Evolutionary conservation across 768 basidiomycete species (phyloP).

Genomic region (Dendrothele bispora): DNA sequence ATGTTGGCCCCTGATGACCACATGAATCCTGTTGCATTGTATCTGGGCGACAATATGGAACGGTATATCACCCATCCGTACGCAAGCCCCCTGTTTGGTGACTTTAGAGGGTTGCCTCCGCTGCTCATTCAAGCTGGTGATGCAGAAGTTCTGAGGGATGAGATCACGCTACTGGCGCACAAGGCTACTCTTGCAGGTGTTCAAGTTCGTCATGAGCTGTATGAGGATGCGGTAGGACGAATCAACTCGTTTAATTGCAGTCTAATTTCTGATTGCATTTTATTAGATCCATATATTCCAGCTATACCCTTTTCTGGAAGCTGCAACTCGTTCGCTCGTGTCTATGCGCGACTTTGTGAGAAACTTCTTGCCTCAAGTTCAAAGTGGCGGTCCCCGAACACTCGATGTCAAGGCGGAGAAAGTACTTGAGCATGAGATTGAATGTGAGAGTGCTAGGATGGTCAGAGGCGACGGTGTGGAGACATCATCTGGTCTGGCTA

Average conservation of each 20-base stretch:
- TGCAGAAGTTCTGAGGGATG: constrained; percentile 93
- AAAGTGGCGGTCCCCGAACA: constrained; percentile 48
- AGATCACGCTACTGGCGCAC: constrained; percentile 87
- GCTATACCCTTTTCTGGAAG: constrained; percentile 75
- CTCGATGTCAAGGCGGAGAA: constrained; percentile 58
- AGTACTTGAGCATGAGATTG: constrained; percentile 68
- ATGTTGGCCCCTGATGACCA: constrained; percentile 75
- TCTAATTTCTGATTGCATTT: neutral
- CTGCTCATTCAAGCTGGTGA: constrained; percentile 91
- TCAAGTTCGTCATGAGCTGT: constrained; percentile 82
- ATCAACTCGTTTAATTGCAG: neutral
- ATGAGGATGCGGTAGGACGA: constrained; percentile 80
- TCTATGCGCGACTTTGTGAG: constrained; percentile 73
- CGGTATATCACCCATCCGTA: constrained; percentile 94
- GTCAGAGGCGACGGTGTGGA: constrained; percentile 77
- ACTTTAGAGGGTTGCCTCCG: constrained; percentile 84
- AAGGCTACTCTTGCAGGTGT: constrained; percentile 90
- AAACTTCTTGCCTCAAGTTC: constrained; percentile 52
- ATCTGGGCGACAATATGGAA: constrained; percentile 80
- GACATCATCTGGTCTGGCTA: constrained; percentile 38
- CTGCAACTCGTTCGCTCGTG: constrained; percentile 62
- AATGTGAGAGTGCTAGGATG: constrained; percentile 61
- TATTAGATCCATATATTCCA: constrained; percentile 90
- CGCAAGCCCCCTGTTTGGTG: constrained; percentile 91
- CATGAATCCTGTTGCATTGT: constrained; percentile 91